Percentiles rank a stretch among this genome's conserved stretches.
phyloP scores from a whole-genome alignment of 306 rosid species.

The Cucurbita maxima region DNA sequence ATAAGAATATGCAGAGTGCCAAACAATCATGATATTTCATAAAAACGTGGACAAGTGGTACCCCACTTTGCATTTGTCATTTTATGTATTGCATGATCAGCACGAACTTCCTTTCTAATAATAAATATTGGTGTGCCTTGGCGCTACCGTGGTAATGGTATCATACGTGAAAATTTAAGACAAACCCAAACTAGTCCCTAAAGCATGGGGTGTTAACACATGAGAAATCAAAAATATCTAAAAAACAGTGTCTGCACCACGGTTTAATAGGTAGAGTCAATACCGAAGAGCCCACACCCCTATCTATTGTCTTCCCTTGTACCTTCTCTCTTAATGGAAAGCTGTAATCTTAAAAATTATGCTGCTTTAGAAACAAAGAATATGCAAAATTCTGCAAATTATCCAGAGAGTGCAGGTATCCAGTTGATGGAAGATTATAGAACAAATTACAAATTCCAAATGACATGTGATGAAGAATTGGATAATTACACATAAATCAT shows the following conservation, averaged over 20 bases:
- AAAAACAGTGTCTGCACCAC: neutral
- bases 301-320: neutral
- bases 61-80: neutral
- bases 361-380: neutral
- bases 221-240: neutral
- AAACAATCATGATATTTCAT: neutral
- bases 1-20: neutral
- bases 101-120: neutral
- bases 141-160: neutral
- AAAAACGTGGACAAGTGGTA: neutral
- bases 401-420: neutral
- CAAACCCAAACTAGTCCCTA: neutral
- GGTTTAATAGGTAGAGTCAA: neutral
- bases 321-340: neutral
- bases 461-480: neutral
- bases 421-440: neutral
- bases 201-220: neutral
- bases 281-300: neutral
- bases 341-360: neutral
- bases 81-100: neutral
- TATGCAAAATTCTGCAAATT: neutral
- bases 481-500: neutral
- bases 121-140: neutral
- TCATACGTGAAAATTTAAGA: neutral
- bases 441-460: neutral